Evolutionary conservation across 2,329 filamentous ascomycete species (phyloP).

Genomic region (Trichoderma brevicompactum): DNA sequence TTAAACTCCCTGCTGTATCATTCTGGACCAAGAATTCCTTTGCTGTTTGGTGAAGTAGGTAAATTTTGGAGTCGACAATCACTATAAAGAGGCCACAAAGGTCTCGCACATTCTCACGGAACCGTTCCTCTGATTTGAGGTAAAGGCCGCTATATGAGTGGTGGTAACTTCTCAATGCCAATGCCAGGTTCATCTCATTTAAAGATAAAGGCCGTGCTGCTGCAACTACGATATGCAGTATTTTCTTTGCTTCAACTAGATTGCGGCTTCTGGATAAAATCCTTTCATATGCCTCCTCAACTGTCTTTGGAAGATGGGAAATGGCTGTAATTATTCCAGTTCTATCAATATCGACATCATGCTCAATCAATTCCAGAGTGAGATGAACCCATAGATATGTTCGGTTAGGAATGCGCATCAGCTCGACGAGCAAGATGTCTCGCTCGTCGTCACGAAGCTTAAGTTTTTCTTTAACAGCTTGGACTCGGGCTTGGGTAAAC

Average conservation of each 20-base stretch:
- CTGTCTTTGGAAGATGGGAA: conserved; percentile 31
- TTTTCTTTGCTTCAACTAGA: conserved; percentile 23
- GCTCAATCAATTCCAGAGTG: conserved; percentile 28
- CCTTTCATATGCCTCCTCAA: conserved; percentile 38
- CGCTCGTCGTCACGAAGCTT: conserved; percentile 26
- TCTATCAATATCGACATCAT: conserved; percentile 23
- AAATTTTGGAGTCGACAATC: conserved; percentile 31
- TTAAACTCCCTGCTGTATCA: too few relatives aligned
- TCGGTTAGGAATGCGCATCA: conserved; percentile 31
- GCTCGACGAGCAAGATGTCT: conserved; percentile 22
- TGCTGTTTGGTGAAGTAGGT: conserved; percentile 36
- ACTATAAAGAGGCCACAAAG: conserved; percentile 41
- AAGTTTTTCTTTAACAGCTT: conserved; percentile 7
- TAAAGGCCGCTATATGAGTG: conserved; percentile 28
- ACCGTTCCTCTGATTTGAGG: conserved; percentile 14
- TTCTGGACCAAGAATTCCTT: conserved; percentile 33
- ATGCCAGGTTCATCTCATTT: conserved; percentile 34
- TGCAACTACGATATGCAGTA: conserved; percentile 36
- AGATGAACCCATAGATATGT: conserved; percentile 40
- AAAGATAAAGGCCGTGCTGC: conserved; percentile 35
- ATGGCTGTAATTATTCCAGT: conserved; percentile 21
- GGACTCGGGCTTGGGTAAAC: conserved; percentile 30
- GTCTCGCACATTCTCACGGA: conserved; percentile 32
- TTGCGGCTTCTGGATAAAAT: conserved; percentile 34
- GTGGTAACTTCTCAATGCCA: conserved; percentile 28